These are phyloP conservation scores for Botrytis fragariae DNA, from an alignment of 2,329 filamentous ascomycete species.

Conservation along the genomic window DNA sequence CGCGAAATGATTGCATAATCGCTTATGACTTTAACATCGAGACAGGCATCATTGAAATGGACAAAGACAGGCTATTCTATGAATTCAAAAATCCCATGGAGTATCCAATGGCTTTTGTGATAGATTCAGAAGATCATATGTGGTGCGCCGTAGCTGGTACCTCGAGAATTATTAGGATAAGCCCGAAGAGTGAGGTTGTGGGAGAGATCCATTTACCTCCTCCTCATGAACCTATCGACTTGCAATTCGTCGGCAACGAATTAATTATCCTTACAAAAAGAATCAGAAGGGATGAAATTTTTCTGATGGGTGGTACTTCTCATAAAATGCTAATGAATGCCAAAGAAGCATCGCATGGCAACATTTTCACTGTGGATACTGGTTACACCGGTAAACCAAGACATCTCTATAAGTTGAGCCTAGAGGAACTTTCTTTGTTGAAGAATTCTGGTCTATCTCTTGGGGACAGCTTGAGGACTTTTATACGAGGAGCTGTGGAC, in stretches of 20 bases:
- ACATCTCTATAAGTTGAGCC: not conserved
- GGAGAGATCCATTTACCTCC: not conserved
- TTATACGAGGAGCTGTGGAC: no score
- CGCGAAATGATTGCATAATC: not conserved
- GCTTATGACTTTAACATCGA: not conserved
- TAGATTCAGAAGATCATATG: not conserved
- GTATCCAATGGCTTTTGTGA: not conserved
- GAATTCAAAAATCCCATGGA: not conserved
- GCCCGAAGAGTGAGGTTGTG: not conserved
- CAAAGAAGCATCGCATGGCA: not conserved
- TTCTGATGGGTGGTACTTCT: not conserved
- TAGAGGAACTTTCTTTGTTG: not conserved
- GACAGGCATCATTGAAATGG: not conserved
- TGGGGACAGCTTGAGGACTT: fast-evolving
- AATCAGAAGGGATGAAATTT: not conserved
- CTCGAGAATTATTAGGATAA: not conserved
- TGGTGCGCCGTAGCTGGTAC: not conserved
- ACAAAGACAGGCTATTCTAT: not conserved
- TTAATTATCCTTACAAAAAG: not conserved
- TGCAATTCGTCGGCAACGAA: not conserved
- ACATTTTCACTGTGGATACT: not conserved
- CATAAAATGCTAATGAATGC: not conserved
- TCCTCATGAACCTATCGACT: not conserved
- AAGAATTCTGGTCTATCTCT: not conserved
- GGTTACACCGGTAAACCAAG: not conserved